These are phyloP conservation scores for Yarrowia sp. DNA, from an alignment of 805 yeast species.

Conservation along the genomic window DNA sequence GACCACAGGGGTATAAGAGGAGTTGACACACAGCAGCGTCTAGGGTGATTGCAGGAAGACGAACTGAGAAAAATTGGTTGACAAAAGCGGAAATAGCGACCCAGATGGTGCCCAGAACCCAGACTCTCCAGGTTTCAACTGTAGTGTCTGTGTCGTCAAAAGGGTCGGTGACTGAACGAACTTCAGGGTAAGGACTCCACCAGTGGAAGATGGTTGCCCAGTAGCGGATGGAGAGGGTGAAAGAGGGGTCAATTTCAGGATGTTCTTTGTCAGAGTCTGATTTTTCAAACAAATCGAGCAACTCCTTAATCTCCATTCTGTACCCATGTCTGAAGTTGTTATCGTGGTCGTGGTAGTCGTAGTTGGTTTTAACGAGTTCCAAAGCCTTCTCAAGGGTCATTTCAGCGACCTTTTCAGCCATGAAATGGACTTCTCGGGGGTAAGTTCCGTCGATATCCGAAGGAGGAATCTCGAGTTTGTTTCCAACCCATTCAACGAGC, in stretches of 20 bases:
- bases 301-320: conserved; percentile 42
- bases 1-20: conserved; percentile 63
- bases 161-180: conserved; percentile 61
- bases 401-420: conserved; percentile 53
- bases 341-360: conserved; percentile 56
- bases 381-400: conserved; percentile 53
- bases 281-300: not conserved
- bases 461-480: conserved; percentile 3
- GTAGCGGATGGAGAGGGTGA: not conserved
- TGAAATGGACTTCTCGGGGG: conserved; percentile 47
- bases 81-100: conserved; percentile 60
- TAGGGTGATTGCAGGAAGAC: conserved; percentile 60
- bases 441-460: not conserved
- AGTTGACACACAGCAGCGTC: conserved; percentile 55
- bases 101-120: conserved; percentile 52
- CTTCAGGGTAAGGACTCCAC: conserved; percentile 65
- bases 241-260: no score
- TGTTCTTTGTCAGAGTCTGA: no score
- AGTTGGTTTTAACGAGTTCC: conserved; percentile 53
- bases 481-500: not conserved
- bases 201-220: conserved; percentile 45
- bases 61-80: conserved; percentile 63
- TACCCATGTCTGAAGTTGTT: conserved; percentile 55
- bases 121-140: conserved; percentile 59
- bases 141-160: conserved; percentile 57